Conservation (phyloP, 1,139 yeast species). For the Casaregolazyma lundiana region DNA sequence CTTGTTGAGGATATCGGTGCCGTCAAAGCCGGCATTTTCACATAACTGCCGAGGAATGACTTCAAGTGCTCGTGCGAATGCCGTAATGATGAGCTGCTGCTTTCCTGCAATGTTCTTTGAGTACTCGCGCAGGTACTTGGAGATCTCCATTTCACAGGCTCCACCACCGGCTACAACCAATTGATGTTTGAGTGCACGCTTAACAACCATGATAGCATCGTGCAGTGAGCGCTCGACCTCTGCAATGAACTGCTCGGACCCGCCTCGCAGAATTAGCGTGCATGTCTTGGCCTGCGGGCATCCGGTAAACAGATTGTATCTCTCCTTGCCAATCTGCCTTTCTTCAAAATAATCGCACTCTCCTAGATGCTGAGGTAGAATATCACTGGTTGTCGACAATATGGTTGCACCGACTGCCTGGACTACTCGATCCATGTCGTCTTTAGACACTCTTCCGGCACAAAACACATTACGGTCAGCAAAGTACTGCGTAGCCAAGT, state of each 20-base stretch:
- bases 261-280: conserved; percentile 90
- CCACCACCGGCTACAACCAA: conserved; percentile 98
- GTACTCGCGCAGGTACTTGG: conserved; percentile 80
- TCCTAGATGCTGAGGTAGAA: conserved; percentile 68
- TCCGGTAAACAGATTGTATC: conserved; percentile 88
- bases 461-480: conserved; percentile 96
- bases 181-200: conserved; percentile 85
- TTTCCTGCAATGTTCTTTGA: conserved; percentile 90
- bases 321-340: conserved; percentile 90
- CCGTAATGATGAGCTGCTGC: conserved; percentile 86
- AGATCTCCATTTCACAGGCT: conserved; percentile 96
- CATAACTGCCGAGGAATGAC: conserved; percentile 95
- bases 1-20: conserved; percentile 84
- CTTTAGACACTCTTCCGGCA: conserved; percentile 89
- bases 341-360: conserved; percentile 86
- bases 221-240: conserved; percentile 97
- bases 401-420: conserved; percentile 92
- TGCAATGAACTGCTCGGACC: conserved; percentile 97
- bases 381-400: conserved; percentile 85
- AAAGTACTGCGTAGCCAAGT: conserved; percentile 94
- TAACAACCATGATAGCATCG: conserved; percentile 98
- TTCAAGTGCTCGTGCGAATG: conserved; percentile 92
- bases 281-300: conserved; percentile 92
- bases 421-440: conserved; percentile 88
- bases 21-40: conserved; percentile 97